These are phyloP conservation scores for Tuber microsphaerosporum DNA, from an alignment of 495 filamentous ascomycete genomes.

Conservation along the genomic window DNA sequence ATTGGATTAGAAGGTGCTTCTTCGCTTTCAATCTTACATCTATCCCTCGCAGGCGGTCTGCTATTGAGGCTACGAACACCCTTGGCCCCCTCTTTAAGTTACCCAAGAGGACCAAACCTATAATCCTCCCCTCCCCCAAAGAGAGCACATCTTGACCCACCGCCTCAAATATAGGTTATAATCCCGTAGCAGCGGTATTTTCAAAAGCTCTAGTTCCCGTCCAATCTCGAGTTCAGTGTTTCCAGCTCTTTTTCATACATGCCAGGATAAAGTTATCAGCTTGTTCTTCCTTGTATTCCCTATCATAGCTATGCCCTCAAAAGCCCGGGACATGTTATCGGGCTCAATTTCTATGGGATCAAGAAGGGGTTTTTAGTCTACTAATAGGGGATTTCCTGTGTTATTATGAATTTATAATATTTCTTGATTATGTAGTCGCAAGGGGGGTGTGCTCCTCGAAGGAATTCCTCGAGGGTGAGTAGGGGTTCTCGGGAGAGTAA, in stretches of 20 bases:
- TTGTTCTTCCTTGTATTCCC: background rate
- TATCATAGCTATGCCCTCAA: background rate
- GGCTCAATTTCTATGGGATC: background rate
- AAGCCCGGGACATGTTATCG: background rate
- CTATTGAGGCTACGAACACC: background rate
- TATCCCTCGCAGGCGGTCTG: background rate
- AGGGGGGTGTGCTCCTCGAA: background rate
- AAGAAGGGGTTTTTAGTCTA: background rate
- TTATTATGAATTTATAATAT: background rate
- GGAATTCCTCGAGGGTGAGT: background rate
- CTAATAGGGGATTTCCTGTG: background rate
- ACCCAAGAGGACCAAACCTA: background rate
- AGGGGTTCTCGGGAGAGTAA: background rate
- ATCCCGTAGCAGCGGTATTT: background rate
- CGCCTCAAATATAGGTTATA: background rate
- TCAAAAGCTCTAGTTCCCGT: background rate
- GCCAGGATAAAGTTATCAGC: background rate
- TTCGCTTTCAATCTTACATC: fast-evolving
- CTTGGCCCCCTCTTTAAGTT: background rate
- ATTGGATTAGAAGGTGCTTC: background rate
- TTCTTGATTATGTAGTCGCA: background rate
- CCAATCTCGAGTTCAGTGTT: background rate
- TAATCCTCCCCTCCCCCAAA: background rate
- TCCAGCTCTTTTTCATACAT: background rate
- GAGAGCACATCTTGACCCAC: background rate